These are phyloP conservation scores for Ilex aquifolium DNA, from an alignment of 257 asterid species.

Conservation along the genomic window DNA sequence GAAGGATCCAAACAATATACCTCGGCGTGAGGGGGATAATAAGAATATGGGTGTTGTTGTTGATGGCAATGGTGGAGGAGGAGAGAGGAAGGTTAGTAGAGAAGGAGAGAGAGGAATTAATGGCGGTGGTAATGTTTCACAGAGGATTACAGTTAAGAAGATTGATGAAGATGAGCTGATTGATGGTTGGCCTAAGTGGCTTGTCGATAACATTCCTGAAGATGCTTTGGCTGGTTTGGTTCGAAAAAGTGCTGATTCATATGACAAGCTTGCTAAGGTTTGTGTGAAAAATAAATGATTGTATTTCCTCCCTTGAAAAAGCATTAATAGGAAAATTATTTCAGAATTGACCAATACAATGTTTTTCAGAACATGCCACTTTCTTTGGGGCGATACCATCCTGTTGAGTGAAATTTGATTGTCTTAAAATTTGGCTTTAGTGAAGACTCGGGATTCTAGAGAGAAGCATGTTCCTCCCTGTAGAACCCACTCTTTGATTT, in stretches of 20 bases:
- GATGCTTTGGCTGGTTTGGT: conserved; percentile 48
- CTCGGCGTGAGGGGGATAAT: conserved; percentile 10
- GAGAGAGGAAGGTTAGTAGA: conserved; percentile 5
- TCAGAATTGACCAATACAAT: too few species aligned
- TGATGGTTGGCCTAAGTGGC: conserved; percentile 82
- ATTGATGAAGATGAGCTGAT: conserved; percentile 38
- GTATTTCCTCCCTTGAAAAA: too few species aligned
- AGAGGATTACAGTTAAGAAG: conserved; percentile 25
- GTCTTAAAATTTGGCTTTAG: too few species aligned
- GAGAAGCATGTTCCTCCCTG: too few species aligned
- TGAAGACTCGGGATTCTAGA: too few species aligned
- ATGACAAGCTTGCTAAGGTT: conserved; percentile 68
- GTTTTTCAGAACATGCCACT: too few species aligned
- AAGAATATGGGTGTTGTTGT: conserved; percentile 22
- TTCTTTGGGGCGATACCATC: too few species aligned
- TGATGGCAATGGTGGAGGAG: conserved; percentile 16
- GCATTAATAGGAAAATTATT: too few species aligned
- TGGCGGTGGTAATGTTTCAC: conserved; percentile 12
- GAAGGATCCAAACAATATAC: conserved; percentile 4
- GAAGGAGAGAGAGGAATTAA: conserved; percentile 10
- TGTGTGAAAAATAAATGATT: neutral
- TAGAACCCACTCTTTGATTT: too few species aligned
- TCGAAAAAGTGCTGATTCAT: conserved; percentile 68
- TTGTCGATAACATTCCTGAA: conserved; percentile 40
- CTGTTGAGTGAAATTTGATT: too few species aligned